Conservation (phyloP, 2,329 filamentous ascomycete species). For the Bipolaris bicolor region DNA sequence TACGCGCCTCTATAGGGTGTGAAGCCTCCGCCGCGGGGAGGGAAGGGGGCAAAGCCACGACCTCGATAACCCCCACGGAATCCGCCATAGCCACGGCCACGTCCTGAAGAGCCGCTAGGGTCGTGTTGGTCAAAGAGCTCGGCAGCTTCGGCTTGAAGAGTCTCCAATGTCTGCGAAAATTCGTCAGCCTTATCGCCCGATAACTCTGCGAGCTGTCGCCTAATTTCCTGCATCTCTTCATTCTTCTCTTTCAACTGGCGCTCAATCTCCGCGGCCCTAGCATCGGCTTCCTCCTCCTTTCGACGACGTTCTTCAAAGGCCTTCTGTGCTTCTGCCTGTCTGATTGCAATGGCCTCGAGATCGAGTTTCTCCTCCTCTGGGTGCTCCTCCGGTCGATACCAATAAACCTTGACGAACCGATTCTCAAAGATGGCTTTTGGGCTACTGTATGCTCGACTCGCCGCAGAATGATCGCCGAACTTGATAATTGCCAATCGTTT, state of each 20-base stretch:
- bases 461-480: conserved; percentile 69
- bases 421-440: conserved; percentile 86
- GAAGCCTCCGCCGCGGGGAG: conserved; percentile 18
- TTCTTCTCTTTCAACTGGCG: conserved; percentile 67
- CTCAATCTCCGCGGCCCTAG: conserved; percentile 68
- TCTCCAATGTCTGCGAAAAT: conserved; percentile 26
- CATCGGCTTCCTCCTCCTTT: conserved; percentile 68
- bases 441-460: conserved; percentile 73
- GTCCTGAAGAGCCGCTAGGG: conserved; percentile 22
- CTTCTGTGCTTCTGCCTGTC: conserved; percentile 75
- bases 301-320: conserved; percentile 68
- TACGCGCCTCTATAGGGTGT: conserved; percentile 48
- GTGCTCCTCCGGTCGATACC: conserved; percentile 62
- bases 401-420: conserved; percentile 83
- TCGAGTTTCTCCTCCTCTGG: conserved; percentile 61
- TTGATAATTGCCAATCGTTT: conserved; percentile 73
- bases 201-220: conserved; percentile 66
- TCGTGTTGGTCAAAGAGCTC: conserved; percentile 69
- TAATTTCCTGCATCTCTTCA: conserved; percentile 67
- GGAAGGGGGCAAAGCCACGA: conserved; percentile 42
- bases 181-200: conserved; percentile 33
- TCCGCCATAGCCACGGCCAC: conserved; percentile 24
- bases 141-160: conserved; percentile 59
- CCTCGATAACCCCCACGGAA: conserved; percentile 46
- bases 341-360: conserved; percentile 69